These are phyloP conservation scores for Penicillium thymicola DNA, from an alignment of 2,329 filamentous ascomycete genomes.

Conservation along the genomic window DNA sequence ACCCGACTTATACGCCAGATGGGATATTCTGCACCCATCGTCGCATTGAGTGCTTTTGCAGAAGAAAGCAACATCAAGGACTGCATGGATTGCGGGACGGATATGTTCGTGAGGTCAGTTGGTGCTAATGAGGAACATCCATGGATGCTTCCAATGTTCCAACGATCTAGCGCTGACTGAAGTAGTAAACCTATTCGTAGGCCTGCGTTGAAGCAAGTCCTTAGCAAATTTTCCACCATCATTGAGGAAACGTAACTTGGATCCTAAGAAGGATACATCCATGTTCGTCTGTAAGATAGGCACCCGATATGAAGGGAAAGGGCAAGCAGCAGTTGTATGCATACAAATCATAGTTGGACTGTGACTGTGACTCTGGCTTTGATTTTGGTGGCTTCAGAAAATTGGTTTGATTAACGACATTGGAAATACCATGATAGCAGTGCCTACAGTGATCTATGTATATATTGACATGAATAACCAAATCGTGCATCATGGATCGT, in stretches of 20 bases:
- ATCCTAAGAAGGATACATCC: background rate
- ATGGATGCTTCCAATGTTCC: too few relatives aligned
- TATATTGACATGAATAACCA: background rate
- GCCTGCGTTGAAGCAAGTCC: conserved; percentile 80
- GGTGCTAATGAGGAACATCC: background rate
- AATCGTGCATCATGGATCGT: background rate
- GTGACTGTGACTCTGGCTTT: background rate
- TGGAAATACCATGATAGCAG: background rate
- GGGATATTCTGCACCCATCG: conserved; percentile 83
- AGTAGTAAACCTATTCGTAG: conserved; percentile 65
- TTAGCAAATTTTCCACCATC: conserved; percentile 76
- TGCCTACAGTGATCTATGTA: background rate
- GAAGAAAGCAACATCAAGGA: conserved; percentile 87
- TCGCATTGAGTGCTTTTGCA: conserved; percentile 84
- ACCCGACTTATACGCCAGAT: conserved; percentile 80
- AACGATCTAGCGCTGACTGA: background rate
- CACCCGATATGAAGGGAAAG: too few relatives aligned
- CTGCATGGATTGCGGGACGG: conserved; percentile 85
- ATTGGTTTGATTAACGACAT: background rate
- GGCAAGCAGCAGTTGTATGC: background rate
- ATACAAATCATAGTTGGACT: background rate
- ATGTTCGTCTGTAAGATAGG: too few relatives aligned
- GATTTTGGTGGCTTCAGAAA: background rate
- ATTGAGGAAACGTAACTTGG: conserved; percentile 56
- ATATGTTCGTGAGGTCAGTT: conserved; percentile 67